Percentiles rank a stretch among this genome's conserved stretches.
Evolutionary conservation across 805 yeast species (phyloP).

Genomic region (Schwanniomyces polymorphus): DNA sequence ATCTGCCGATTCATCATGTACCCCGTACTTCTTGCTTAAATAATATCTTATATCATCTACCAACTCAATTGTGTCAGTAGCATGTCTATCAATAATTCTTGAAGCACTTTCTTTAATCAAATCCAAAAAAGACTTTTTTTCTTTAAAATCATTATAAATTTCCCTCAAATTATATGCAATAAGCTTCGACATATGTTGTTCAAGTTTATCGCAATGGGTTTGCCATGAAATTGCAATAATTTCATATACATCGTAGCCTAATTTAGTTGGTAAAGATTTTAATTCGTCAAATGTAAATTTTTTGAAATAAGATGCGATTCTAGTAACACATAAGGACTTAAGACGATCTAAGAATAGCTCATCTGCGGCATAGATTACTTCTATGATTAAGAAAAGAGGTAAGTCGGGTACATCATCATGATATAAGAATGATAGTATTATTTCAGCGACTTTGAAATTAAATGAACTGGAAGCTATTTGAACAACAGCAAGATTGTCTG

Average conservation of each 20-base stretch:
- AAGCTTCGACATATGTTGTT: slow-evolving; percentile 57
- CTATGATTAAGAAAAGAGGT: slow-evolving; percentile 51
- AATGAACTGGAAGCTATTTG: slow-evolving; percentile 12
- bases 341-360: slow-evolving; percentile 59
- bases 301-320: slow-evolving; percentile 33
- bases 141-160: slow-evolving; percentile 32
- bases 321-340: slow-evolving; percentile 61
- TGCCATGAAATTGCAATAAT: slow-evolving; percentile 68
- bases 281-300: slow-evolving; percentile 18
- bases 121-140: slow-evolving; percentile 16
- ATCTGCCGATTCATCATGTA: slow-evolving; percentile 24
- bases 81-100: slow-evolving; percentile 61
- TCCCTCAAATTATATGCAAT: slow-evolving; percentile 51
- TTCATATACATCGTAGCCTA: slow-evolving; percentile 50
- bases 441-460: slow-evolving; percentile 40
- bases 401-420: slow-evolving; percentile 54
- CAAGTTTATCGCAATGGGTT: slow-evolving; percentile 62
- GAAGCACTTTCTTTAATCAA: slow-evolving; percentile 47
- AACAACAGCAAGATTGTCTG: slow-evolving; percentile 11
- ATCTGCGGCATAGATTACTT: slow-evolving; percentile 60
- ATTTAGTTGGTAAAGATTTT: slow-evolving; percentile 12
- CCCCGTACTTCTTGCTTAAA: slow-evolving; percentile 40
- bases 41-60: slow-evolving; percentile 76
- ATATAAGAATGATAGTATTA: slow-evolving; percentile 56
- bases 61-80: slow-evolving; percentile 77